Conservation (phyloP, 345 rosid species). For the Rhodamnia rubescens region DNA sequence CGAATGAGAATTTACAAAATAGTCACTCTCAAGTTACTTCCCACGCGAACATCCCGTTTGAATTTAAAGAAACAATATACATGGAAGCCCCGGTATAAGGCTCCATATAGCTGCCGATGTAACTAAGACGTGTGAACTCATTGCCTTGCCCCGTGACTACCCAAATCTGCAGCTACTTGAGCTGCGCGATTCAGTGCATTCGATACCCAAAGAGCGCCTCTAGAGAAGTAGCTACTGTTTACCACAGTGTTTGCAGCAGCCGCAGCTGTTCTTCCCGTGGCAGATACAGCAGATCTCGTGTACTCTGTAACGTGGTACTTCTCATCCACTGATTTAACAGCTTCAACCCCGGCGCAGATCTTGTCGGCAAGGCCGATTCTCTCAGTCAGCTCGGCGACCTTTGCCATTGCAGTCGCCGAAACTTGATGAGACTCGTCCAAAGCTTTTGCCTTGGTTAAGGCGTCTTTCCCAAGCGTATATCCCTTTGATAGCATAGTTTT, state of each 20-base stretch:
- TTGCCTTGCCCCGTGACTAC: constrained; percentile 10
- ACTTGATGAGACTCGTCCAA: constrained; percentile 70
- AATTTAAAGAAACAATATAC: background rate
- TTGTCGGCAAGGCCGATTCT: constrained; percentile 59
- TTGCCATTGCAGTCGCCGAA: constrained; percentile 61
- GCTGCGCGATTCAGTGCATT: constrained; percentile 65
- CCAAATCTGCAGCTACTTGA: constrained; percentile 52
- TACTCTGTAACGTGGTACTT: constrained; percentile 54
- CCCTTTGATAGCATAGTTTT: constrained; percentile 60
- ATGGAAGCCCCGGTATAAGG: background rate
- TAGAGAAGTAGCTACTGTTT: constrained; percentile 69
- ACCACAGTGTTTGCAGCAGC: constrained; percentile 53
- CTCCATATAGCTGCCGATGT: background rate
- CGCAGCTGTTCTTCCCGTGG: constrained; percentile 59
- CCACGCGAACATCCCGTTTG: background rate
- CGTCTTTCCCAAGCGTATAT: constrained; percentile 60
- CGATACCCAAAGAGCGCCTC: constrained; percentile 71
- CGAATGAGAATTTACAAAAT: background rate
- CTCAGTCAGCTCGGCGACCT: constrained; percentile 51
- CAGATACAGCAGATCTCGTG: constrained; percentile 57
- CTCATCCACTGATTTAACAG: constrained; percentile 44
- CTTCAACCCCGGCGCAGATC: constrained; percentile 60
- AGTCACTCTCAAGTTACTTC: background rate
- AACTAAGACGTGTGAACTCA: background rate
- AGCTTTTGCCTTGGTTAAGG: constrained; percentile 54